A percentile compares a stretch with the other conserved stretches of the same genome.
Evolutionary conservation across 768 basidiomycete genomes (phyloP).

Genomic region (Termitomyces sp.): DNA sequence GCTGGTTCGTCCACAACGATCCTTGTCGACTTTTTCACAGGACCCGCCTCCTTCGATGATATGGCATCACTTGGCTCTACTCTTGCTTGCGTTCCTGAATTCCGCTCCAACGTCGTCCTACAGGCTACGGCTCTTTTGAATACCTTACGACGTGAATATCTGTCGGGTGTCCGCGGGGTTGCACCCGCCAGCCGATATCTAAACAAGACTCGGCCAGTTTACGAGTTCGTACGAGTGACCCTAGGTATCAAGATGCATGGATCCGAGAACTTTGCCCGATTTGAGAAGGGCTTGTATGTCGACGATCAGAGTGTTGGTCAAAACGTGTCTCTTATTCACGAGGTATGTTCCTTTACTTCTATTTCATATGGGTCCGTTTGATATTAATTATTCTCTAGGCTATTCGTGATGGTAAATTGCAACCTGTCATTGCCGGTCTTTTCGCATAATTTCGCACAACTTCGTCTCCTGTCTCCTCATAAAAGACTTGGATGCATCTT

Average conservation of each 20-base stretch:
- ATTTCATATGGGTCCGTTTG: not conserved
- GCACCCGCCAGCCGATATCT: slow-evolving; percentile 69
- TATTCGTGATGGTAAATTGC: slow-evolving; percentile 52
- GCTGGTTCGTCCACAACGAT: slow-evolving; percentile 58
- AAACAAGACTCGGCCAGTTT: slow-evolving; percentile 65
- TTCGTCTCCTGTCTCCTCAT: not conserved
- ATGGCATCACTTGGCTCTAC: slow-evolving; percentile 25
- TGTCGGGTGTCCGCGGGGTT: slow-evolving; percentile 53
- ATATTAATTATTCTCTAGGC: slow-evolving; percentile 26
- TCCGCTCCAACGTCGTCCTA: slow-evolving; percentile 52
- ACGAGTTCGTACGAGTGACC: slow-evolving; percentile 70
- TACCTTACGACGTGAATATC: slow-evolving; percentile 49
- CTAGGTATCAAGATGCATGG: slow-evolving; percentile 84
- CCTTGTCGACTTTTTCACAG: slow-evolving; percentile 61
- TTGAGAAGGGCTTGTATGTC: slow-evolving; percentile 60
- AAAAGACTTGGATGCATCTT: not conserved
- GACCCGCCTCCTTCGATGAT: slow-evolving; percentile 29
- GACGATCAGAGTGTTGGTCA: slow-evolving; percentile 70
- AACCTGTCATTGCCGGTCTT: slow-evolving; percentile 38
- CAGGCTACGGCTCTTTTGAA: slow-evolving; percentile 45
- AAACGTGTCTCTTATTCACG: slow-evolving; percentile 72
- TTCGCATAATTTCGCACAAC: slow-evolving; percentile 19
- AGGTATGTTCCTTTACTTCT: slow-evolving; percentile 41
- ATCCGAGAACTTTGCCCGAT: slow-evolving; percentile 61
- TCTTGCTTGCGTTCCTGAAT: slow-evolving; percentile 41